These are phyloP conservation scores for Millerozyma acaciae DNA, from an alignment of 805 yeast species.

Conservation along the genomic window DNA sequence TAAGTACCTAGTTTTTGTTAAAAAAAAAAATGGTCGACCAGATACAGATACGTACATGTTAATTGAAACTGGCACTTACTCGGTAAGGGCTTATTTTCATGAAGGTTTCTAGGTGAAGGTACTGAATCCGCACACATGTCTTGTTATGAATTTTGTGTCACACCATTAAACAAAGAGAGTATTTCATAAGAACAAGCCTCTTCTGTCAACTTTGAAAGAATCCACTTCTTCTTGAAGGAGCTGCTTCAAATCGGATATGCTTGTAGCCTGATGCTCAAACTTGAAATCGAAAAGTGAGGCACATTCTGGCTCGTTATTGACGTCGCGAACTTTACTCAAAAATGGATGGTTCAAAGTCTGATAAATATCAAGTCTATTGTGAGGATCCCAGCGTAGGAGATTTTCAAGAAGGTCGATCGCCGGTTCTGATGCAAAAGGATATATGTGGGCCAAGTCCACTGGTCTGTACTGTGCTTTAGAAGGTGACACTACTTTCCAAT, in stretches of 20 bases:
- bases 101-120: too few species aligned
- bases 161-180: too few species aligned
- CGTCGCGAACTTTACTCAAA: slow-evolving; percentile 50
- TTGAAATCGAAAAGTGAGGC: slow-evolving; percentile 56
- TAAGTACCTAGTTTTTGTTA: too few species aligned
- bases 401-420: slow-evolving; percentile 52
- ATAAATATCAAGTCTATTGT: slow-evolving; percentile 49
- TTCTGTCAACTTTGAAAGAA: slow-evolving; percentile 34
- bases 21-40: too few species aligned
- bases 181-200: too few species aligned
- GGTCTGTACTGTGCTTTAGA: slow-evolving; percentile 41
- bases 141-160: too few species aligned
- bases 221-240: slow-evolving; percentile 52
- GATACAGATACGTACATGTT: too few species aligned
- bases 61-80: too few species aligned
- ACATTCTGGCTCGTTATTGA: slow-evolving; percentile 53
- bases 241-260: slow-evolving; percentile 39
- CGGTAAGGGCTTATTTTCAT: too few species aligned
- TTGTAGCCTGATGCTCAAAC: slow-evolving; percentile 45
- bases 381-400: slow-evolving; percentile 64
- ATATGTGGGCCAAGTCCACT: slow-evolving; percentile 31
- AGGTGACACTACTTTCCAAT: slow-evolving; percentile 22
- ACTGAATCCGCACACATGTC: too few species aligned
- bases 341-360: slow-evolving; percentile 57
- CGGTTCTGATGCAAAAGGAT: slow-evolving; percentile 55